Percentiles rank a stretch among this genome's conserved stretches.
Evolutionary conservation across 805 yeast genomes (phyloP).

Genomic region (Saccharomycopsis sp.): DNA sequence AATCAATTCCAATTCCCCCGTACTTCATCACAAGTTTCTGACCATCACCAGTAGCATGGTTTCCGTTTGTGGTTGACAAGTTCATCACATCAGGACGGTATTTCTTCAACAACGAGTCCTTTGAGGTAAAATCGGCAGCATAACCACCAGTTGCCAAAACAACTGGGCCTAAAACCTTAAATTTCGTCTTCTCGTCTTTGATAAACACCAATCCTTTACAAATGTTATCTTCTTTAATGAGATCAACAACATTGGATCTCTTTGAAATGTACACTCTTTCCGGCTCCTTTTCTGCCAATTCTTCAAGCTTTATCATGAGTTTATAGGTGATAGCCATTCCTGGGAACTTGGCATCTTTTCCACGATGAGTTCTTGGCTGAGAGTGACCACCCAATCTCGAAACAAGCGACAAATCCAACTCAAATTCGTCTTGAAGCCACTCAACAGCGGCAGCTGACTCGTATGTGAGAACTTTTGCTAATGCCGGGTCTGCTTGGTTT

Average conservation of each 20-base stretch:
- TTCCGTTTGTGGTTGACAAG: slow-evolving; percentile 55
- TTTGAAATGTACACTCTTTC: slow-evolving; percentile 35
- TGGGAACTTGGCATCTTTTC: slow-evolving; percentile 57
- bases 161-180: slow-evolving; percentile 42
- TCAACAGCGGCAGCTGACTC: slow-evolving; percentile 62
- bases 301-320: slow-evolving; percentile 44
- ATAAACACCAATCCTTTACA: slow-evolving; percentile 19
- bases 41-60: slow-evolving; percentile 59
- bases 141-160: slow-evolving; percentile 61
- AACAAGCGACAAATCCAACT: slow-evolving; percentile 57
- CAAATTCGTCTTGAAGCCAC: slow-evolving; percentile 64
- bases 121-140: slow-evolving; percentile 52
- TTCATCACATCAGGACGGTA: slow-evolving; percentile 52
- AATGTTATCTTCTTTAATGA: slow-evolving; percentile 30
- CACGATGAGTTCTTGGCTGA: slow-evolving; percentile 74
- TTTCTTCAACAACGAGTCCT: slow-evolving; percentile 43
- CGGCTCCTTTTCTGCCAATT: slow-evolving; percentile 38
- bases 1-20: slow-evolving; percentile 51
- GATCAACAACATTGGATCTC: slow-evolving; percentile 38
- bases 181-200: slow-evolving; percentile 13
- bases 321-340: slow-evolving; percentile 60
- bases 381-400: slow-evolving; percentile 83
- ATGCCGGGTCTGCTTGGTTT: slow-evolving; percentile 47
- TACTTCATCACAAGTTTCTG: slow-evolving; percentile 46
- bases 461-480: slow-evolving; percentile 53